These are phyloP conservation scores for Xerocomus nothofagi DNA, from an alignment of 1,284 basidiomycete species.

Conservation along the genomic window DNA sequence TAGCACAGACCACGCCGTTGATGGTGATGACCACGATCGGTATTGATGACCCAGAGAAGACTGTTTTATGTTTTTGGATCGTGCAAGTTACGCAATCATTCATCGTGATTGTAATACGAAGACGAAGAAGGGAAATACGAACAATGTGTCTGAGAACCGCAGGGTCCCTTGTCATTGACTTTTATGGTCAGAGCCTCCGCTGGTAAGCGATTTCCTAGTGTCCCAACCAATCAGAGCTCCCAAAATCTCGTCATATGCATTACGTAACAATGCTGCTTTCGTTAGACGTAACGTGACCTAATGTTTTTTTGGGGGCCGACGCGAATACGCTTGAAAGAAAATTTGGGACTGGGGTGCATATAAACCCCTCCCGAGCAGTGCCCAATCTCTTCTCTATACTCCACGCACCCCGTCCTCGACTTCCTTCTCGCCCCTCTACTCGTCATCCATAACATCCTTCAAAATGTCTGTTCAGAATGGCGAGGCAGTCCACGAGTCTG, in stretches of 20 bases:
- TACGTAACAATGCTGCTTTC: too few species aligned
- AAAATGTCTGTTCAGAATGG: constrained; percentile 36
- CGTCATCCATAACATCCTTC: constrained; percentile 2
- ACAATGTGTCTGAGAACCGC: too few species aligned
- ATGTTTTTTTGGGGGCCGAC: constrained; percentile 32
- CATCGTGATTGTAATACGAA: too few species aligned
- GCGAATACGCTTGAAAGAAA: constrained; percentile 27
- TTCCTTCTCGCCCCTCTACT: neutral
- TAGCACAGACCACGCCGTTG: constrained; percentile 22
- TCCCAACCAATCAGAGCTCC: too few species aligned
- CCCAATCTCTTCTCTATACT: constrained; percentile 7
- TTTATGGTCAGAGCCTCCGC: too few species aligned
- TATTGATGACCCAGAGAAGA: constrained; percentile 26
- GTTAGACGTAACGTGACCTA: constrained; percentile 31
- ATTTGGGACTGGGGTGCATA: constrained; percentile 36
- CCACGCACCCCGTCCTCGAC: constrained; percentile 2
- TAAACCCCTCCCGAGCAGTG: constrained; percentile 22
- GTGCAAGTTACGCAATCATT: constrained; percentile 15
- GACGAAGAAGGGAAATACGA: too few species aligned
- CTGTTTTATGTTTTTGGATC: constrained; percentile 11
- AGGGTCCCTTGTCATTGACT: too few species aligned
- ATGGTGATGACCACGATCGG: constrained; percentile 31
- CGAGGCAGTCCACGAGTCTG: constrained; percentile 30
- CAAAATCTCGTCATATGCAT: too few species aligned
- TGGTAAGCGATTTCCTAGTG: too few species aligned